Conservation (phyloP, 441 rosid genomes). For the Manihot esculenta region DNA sequence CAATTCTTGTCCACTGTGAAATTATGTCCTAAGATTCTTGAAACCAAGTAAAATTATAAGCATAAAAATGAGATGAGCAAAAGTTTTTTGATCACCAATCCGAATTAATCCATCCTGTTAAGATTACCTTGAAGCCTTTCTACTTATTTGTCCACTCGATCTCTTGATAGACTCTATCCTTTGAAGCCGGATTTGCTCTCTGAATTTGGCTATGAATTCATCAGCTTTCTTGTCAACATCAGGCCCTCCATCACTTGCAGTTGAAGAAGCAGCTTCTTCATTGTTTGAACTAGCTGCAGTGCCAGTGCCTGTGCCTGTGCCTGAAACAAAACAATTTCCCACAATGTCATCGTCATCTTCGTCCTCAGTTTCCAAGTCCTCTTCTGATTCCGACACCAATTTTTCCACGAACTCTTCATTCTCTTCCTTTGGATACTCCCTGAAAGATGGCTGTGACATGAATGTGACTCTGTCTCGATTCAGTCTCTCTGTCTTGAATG, state of each 20-base stretch:
- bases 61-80: not conserved
- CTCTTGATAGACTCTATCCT: slow-evolving; percentile 84
- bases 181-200: slow-evolving; percentile 97
- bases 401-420: slow-evolving; percentile 35
- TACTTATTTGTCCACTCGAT: slow-evolving; percentile 51
- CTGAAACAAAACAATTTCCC: slow-evolving; percentile 8
- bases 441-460: slow-evolving; percentile 25
- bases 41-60: slow-evolving; percentile 11
- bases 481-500: slow-evolving; percentile 24
- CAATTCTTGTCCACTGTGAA: slow-evolving; percentile 21
- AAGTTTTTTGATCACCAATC: not conserved
- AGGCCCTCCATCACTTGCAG: slow-evolving; percentile 45
- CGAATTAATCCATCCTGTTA: slow-evolving; percentile 18
- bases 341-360: slow-evolving; percentile 37
- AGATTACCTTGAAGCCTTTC: slow-evolving; percentile 38
- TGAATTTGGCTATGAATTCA: slow-evolving; percentile 93
- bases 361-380: slow-evolving; percentile 35
- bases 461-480: slow-evolving; percentile 22
- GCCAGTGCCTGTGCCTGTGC: not conserved
- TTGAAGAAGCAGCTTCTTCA: slow-evolving; percentile 29
- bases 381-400: slow-evolving; percentile 35
- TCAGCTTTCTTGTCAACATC: slow-evolving; percentile 94
- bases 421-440: slow-evolving; percentile 31
- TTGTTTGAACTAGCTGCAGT: slow-evolving; percentile 3
- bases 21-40: not conserved